Evolutionary conservation across 1,139 yeast genomes (phyloP), one percentile per base, ranked within the genome.

Genomic region (Blastobotrys arbuscula): DNA sequence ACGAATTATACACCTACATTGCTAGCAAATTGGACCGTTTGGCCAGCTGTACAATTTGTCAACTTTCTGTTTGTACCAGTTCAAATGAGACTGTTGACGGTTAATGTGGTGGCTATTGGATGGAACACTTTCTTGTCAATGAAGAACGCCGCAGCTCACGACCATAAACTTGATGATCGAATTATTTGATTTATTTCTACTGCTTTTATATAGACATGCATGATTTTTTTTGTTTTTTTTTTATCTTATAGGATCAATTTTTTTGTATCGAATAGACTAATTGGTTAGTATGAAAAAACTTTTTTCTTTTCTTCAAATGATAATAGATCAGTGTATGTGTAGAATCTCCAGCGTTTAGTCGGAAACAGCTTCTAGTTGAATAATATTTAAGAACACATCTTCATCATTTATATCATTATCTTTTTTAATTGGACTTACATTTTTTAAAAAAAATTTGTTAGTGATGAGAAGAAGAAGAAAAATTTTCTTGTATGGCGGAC

Each of bases 101-200:
- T 85, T 35, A 87, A 88, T 59, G 55, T 81, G 2, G 75, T 86
- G 21, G 80, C 94, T 47, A 78, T 89, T 30, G 81, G 84, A 4
- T 90, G 97, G 97, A 90, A 89, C 63, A 79, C 92, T 18, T 88
- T 77, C 61, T 65, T 89, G 57, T 84, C 94, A 44, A 72, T 72
- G 56, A 69, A 70, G 51, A 80, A 80, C 56, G 56, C 59, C 16
- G 7, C 24, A 2, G 15, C 15, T 5, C 26, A 24, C n/a, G 26
- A 8, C n/a, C 5, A 21, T 8, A 19, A 37, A 19, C 15, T 10
- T 18, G 21, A 15, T n/a, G 15, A 15, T 13, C 15, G 38, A 15
- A 13, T 13, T 13, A 28, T 10, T 28, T 28, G 31, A 28, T n/a
- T n/a, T n/a, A n/a, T n/a, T n/a, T n/a, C n/a, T n/a, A n/a, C n/a